Percentiles rank a stretch among this genome's conserved stretches.
These are phyloP conservation scores for Trichophyton simii DNA, from an alignment of 2,329 filamentous ascomycete genomes.

Conservation along the genomic window DNA sequence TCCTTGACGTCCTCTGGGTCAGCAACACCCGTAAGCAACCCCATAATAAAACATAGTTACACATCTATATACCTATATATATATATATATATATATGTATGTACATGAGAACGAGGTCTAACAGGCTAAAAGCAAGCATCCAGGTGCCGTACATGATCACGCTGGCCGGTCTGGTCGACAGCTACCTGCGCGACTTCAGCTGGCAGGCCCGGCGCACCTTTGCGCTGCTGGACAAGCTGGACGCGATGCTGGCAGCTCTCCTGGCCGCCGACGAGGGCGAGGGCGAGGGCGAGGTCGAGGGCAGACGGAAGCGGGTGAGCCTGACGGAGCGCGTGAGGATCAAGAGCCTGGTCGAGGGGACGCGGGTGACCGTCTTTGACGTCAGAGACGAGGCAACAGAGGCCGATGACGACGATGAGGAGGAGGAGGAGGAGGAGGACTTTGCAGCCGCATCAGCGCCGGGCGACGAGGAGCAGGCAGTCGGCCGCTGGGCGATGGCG, in stretches of 20 bases:
- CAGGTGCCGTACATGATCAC: slow-evolving; percentile 76
- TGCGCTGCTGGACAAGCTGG: slow-evolving; percentile 60
- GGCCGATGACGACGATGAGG: slow-evolving; percentile 19
- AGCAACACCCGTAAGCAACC: slow-evolving; percentile 62
- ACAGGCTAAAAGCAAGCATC: slow-evolving; percentile 46
- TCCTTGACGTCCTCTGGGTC: slow-evolving; percentile 75
- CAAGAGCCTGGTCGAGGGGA: slow-evolving; percentile 66
- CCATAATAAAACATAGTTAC: too few relatives aligned
- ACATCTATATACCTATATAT: slow-evolving; percentile 12
- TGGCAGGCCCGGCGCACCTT: slow-evolving; percentile 58
- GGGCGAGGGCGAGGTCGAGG: slow-evolving; percentile 51
- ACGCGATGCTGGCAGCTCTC: slow-evolving; percentile 69
- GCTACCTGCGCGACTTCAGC: slow-evolving; percentile 60
- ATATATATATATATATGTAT: neutral
- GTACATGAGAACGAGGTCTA: neutral
- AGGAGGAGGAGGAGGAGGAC: slow-evolving; percentile 30
- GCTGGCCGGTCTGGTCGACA: slow-evolving; percentile 58
- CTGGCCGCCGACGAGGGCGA: slow-evolving; percentile 53
- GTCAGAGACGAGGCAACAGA: slow-evolving; percentile 36
- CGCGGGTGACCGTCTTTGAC: slow-evolving; percentile 57
- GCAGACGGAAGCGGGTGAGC: slow-evolving; percentile 40
- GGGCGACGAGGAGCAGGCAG: slow-evolving; percentile 22
- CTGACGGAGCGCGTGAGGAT: slow-evolving; percentile 83
- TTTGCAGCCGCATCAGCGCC: slow-evolving; percentile 17
- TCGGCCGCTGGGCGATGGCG: slow-evolving; percentile 47